Evolutionary conservation across 1,284 basidiomycete species (phyloP).

Genomic region (Hypsizygus ulmarius): DNA sequence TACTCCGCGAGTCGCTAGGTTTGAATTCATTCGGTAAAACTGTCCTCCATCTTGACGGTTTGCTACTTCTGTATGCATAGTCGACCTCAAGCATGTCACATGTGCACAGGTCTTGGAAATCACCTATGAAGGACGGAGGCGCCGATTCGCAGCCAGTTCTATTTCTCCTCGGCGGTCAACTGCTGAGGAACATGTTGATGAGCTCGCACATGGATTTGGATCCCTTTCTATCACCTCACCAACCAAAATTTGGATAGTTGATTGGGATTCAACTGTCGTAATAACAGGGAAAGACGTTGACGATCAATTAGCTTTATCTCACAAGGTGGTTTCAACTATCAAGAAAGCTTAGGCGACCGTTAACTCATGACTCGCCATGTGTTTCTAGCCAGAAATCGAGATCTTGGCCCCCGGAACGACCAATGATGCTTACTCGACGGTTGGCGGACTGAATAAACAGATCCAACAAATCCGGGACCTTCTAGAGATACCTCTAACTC

Average conservation of each 20-base stretch:
- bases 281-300: constrained; percentile 35
- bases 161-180: constrained; percentile 36
- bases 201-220: constrained; percentile 40
- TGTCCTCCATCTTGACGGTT: constrained; percentile 9
- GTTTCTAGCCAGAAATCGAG: constrained; percentile 41
- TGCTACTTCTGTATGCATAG: constrained; percentile 36
- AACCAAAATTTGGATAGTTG: constrained; percentile 50
- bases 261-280: constrained; percentile 60
- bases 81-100: constrained; percentile 73
- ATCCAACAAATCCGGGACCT: constrained; percentile 89
- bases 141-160: constrained; percentile 52
- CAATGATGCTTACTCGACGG: constrained; percentile 61
- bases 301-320: constrained; percentile 18
- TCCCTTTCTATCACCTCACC: constrained; percentile 39
- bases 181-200: constrained; percentile 22
- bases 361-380: constrained; percentile 19
- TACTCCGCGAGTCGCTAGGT: constrained; percentile 65
- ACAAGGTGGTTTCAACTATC: constrained; percentile 28
- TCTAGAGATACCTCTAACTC: constrained; percentile 91
- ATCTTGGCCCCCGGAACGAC: constrained; percentile 40
- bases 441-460: constrained; percentile 89
- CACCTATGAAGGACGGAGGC: constrained; percentile 56
- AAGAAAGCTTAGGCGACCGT: not conserved
- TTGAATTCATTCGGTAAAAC: constrained; percentile 20
- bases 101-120: constrained; percentile 60